Base-by-base conservation (phyloP, 768 basidiomycete genomes). In the Mycena haematopus region DNA sequence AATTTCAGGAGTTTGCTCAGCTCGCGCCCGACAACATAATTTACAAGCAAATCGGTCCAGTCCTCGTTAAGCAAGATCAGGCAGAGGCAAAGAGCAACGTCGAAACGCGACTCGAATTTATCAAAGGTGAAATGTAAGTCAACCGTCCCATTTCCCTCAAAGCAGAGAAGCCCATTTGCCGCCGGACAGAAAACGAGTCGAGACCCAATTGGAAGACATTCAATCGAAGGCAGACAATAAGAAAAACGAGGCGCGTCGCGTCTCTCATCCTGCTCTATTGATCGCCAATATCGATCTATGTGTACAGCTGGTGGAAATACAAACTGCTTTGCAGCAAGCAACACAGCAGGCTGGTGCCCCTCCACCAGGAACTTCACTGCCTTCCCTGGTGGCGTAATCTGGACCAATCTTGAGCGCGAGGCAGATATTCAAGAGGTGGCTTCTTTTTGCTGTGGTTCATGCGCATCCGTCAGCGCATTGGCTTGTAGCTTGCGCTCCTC, bases 21-120 rank as follows among this genome's bases (percentile, higher is more conserved):
- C 75, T 98, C 58, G 89, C 88, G 45, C 78, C 87, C 5, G 83
- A 87, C 62, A 96, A 95, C 72, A 83, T 81, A 17, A 85, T 99
- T 8, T 99, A 88, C 81, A 99, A 98, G 79, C 85, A 92, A 31
- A 84, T 96, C 40, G 96, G 96, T 1, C 93, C 95, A 1, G 90
- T 96, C 7, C 84, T 98, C 27, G 88, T 98, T 10, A 86, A 90
- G 69, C 96, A 98, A 76, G 95, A 97, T 67, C 88, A 90, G 70
- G 76, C 76, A 7, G 96, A 97, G 67, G 96, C 95, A 33, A 91
- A 91, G 73, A 79, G 76, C 66, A 97, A 93, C 70, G 92, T 99
- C 24, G 87, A 94, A 68, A 96, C 91, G 51, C 88, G 96, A 10
- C 77, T 99, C 35, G 92, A 92, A 60, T 96, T 93, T 77, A 99